Percentiles rank a stretch among this genome's conserved stretches.
Conservation (phyloP, 2,329 filamentous ascomycete species). For the Gaeumannomyces tritici region DNA sequence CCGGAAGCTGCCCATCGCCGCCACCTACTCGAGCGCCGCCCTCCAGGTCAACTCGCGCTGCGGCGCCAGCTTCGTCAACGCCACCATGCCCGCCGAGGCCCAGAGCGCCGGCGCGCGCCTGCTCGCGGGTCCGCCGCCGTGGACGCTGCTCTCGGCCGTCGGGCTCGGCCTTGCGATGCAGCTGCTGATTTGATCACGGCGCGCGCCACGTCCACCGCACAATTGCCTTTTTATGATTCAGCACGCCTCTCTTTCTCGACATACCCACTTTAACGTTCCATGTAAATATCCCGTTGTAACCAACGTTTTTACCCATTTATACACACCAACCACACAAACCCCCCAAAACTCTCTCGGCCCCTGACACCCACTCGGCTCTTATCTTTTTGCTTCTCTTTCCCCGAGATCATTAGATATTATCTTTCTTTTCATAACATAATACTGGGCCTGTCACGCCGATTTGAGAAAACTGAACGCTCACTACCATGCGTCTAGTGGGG, state of each 20-base stretch:
- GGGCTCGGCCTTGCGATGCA: neutral
- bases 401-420: neutral
- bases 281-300: neutral
- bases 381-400: neutral
- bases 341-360: neutral
- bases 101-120: conserved; percentile 1
- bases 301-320: no score
- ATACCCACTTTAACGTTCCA: neutral
- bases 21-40: conserved; percentile 64
- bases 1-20: conserved; percentile 53
- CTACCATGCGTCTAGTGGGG: neutral
- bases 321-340: neutral
- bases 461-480: neutral
- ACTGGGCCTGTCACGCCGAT: neutral
- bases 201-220: neutral
- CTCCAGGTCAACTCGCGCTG: conserved; percentile 60
- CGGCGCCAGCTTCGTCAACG: conserved; percentile 47
- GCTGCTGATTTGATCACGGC: neutral
- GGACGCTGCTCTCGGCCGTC: neutral
- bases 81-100: conserved; percentile 33
- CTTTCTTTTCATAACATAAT: neutral
- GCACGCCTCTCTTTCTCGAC: neutral
- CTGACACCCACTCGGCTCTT: neutral
- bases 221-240: neutral
- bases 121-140: no score